phyloP scores from a whole-genome alignment of 2,329 filamentous ascomycete genomes.

The Hypoxylon sp. region DNA sequence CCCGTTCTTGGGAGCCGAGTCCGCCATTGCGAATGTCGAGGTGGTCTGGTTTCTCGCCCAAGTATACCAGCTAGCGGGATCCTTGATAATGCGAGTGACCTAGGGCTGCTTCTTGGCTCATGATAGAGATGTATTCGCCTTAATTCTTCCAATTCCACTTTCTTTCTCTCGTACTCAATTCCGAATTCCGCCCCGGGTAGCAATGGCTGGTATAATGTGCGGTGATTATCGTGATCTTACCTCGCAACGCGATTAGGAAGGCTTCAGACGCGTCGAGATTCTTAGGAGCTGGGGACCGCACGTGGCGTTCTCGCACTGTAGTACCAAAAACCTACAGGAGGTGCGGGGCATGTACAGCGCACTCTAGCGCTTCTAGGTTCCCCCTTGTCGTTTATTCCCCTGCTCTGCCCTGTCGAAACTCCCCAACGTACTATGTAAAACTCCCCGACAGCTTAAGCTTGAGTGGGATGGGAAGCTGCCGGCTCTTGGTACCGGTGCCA shows the following conservation, averaged over 20 bases:
- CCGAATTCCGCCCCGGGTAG: not conserved
- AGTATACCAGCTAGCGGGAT: constrained; percentile 1
- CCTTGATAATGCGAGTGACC: not conserved
- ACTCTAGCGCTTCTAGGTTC: constrained; percentile 11
- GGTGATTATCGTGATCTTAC: constrained; percentile 6
- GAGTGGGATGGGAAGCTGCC: not conserved
- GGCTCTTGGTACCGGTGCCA: constrained; percentile 5
- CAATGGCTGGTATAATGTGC: not conserved
- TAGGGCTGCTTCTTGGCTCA: constrained; percentile 7
- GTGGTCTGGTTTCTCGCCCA: not conserved
- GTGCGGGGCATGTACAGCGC: constrained; percentile 20
- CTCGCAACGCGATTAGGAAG: constrained; percentile 8
- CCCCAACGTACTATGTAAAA: constrained; percentile 8
- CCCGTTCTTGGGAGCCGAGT: constrained; percentile 31
- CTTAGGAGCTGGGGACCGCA: constrained; percentile 26
- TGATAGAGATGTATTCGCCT: constrained; percentile 2
- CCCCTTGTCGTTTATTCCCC: constrained; percentile 16
- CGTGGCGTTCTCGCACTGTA: constrained; percentile 33
- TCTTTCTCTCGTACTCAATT: not conserved
- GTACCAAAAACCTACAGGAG: not conserved
- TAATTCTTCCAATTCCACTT: not conserved
- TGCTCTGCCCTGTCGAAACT: constrained; percentile 17
- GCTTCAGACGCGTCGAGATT: constrained; percentile 30
- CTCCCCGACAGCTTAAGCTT: constrained; percentile 1
- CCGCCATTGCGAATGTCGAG: constrained; percentile 21